Evolutionary conservation across 345 rosid species (phyloP).

Genomic region (Brassica incana): DNA sequence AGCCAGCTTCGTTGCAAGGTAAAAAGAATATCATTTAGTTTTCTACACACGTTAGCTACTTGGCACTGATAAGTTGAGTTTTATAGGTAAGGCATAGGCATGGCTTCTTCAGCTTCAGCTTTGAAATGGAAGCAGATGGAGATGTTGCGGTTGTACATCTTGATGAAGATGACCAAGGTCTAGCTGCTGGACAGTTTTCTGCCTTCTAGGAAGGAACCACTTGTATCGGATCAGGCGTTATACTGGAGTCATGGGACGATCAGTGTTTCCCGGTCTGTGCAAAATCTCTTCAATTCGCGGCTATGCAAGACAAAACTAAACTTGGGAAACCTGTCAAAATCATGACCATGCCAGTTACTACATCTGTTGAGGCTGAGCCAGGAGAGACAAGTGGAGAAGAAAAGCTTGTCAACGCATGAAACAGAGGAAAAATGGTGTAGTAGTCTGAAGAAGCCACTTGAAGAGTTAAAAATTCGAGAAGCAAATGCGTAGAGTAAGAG

Average conservation of each 20-base stretch:
- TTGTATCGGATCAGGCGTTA: constrained; percentile 85
- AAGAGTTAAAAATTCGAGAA: not conserved
- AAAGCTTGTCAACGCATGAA: constrained; percentile 30
- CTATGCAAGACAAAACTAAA: constrained; percentile 68
- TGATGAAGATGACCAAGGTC: constrained; percentile 84
- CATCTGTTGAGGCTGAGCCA: constrained; percentile 1
- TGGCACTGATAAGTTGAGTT: constrained; percentile 13
- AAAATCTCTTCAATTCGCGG: constrained; percentile 79
- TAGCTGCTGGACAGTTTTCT: constrained; percentile 93
- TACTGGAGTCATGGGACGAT: constrained; percentile 84
- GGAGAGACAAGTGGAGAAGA: constrained; percentile 26
- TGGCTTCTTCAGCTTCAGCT: constrained; percentile 65
- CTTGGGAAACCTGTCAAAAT: constrained; percentile 91
- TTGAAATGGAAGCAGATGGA: constrained; percentile 43
- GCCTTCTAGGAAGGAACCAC: constrained; percentile 70
- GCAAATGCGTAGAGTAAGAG: not conserved
- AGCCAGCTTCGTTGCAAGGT: constrained; percentile 81
- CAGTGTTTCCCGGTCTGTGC: constrained; percentile 74
- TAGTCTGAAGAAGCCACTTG: constrained; percentile 13
- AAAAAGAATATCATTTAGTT: constrained; percentile 5
- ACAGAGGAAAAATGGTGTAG: constrained; percentile 10
- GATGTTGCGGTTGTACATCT: constrained; percentile 60
- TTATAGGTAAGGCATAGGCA: constrained; percentile 90
- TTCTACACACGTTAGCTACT: not conserved
- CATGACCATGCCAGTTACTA: constrained; percentile 44